phyloP scores from a whole-genome alignment of 2,329 filamentous ascomycete genomes.

The Arthrobotrys sinensis region DNA sequence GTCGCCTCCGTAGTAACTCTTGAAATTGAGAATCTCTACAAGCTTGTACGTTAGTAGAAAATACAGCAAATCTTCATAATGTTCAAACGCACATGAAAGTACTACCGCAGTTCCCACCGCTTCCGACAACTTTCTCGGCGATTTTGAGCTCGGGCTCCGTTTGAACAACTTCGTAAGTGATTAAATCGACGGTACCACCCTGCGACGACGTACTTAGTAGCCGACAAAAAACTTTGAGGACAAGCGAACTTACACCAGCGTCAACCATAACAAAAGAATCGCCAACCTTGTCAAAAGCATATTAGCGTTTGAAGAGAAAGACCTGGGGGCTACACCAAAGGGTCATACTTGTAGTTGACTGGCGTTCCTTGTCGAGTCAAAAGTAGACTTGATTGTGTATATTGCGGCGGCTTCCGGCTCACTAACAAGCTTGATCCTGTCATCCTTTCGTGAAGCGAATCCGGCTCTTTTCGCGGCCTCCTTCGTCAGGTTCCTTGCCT shows the following conservation, averaged over 20 bases:
- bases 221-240: background rate
- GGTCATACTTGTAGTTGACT: slow-evolving; percentile 34
- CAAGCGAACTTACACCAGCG: slow-evolving; percentile 71
- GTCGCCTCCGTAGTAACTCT: slow-evolving; percentile 78
- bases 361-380: slow-evolving; percentile 45
- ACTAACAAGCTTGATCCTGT: slow-evolving; percentile 63
- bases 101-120: slow-evolving; percentile 82
- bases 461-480: slow-evolving; percentile 67
- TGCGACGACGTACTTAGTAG: slow-evolving; percentile 4
- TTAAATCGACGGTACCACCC: slow-evolving; percentile 68
- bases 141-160: slow-evolving; percentile 78
- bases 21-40: slow-evolving; percentile 75
- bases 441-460: slow-evolving; percentile 62
- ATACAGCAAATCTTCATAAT: background rate
- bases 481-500: slow-evolving; percentile 71
- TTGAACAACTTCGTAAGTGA: slow-evolving; percentile 81
- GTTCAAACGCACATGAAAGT: slow-evolving; percentile 79
- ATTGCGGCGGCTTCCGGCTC: slow-evolving; percentile 65
- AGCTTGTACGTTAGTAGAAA: slow-evolving; percentile 24
- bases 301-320: slow-evolving; percentile 10
- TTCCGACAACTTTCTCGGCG: slow-evolving; percentile 85
- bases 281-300: slow-evolving; percentile 66
- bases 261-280: slow-evolving; percentile 73
- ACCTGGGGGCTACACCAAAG: background rate
- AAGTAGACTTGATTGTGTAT: slow-evolving; percentile 63